A percentile compares a stretch with the other conserved stretches of the same genome.
phyloP scores from a whole-genome alignment of 2,329 filamentous ascomycete genomes.

The Aureobasidium sp. region DNA sequence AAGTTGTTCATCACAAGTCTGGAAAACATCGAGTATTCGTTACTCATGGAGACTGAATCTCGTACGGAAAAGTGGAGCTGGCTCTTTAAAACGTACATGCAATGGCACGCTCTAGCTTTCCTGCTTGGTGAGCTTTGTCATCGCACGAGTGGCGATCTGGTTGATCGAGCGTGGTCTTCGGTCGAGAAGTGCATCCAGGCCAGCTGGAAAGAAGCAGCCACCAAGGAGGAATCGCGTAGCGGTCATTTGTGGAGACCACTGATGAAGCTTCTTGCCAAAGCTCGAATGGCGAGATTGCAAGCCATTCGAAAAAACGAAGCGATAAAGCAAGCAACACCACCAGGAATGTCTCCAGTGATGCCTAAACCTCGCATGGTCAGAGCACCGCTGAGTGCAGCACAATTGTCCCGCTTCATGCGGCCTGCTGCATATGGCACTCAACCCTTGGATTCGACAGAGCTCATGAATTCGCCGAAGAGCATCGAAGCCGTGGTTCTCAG shows the following conservation, averaged over 20 bases:
- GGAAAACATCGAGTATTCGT: slow-evolving; percentile 64
- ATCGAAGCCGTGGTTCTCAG: slow-evolving; percentile 11
- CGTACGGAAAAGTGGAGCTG: slow-evolving; percentile 55
- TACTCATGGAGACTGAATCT: slow-evolving; percentile 55
- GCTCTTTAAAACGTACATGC: slow-evolving; percentile 55
- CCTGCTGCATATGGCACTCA: slow-evolving; percentile 25
- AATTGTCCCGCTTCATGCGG: slow-evolving; percentile 25
- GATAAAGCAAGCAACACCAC: slow-evolving; percentile 3
- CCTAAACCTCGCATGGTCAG: slow-evolving; percentile 21
- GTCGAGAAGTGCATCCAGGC: slow-evolving; percentile 40
- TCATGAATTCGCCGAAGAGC: slow-evolving; percentile 23
- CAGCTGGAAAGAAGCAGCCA: slow-evolving; percentile 29
- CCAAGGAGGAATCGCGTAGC: slow-evolving; percentile 26
- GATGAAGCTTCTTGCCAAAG: slow-evolving; percentile 51
- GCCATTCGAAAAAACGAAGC: slow-evolving; percentile 35
- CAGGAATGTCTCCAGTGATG: neutral
- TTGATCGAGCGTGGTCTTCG: slow-evolving; percentile 52
- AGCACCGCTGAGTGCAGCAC: slow-evolving; percentile 27
- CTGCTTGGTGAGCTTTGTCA: slow-evolving; percentile 51
- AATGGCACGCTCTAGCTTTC: slow-evolving; percentile 57
- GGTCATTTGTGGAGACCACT: slow-evolving; percentile 57
- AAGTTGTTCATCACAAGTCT: slow-evolving; percentile 63
- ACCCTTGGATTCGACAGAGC: slow-evolving; percentile 26
- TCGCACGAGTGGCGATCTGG: slow-evolving; percentile 46
- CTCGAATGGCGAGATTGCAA: slow-evolving; percentile 43